Evolutionary conservation across 108 stramenopile genomes (phyloP), one percentile per base, ranked within the genome.

Genomic region (Fistulifera solaris): DNA sequence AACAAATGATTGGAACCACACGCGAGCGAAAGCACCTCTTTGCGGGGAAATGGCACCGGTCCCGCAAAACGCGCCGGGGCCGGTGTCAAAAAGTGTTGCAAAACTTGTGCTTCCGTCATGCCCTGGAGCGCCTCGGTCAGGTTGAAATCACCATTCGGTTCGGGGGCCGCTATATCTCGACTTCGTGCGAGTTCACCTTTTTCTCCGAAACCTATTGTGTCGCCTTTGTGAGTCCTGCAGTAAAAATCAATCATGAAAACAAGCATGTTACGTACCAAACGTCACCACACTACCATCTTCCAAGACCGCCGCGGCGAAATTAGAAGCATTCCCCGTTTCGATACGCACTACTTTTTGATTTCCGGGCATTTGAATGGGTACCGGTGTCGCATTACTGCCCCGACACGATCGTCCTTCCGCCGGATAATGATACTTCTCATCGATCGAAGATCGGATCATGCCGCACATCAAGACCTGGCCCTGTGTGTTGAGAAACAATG

Each of bases 1-100:
- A 98, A 45, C 10, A 87, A 56, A 65, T 96, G 95, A 63, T 76
- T 76, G 8, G 61, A 67, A 8, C 97, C 92, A 59, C 87, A 83
- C 1, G 88, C 83, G 23, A 97, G 59, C 22, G 65, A 51, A 51
- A 80, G 10, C 18, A 93, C 75, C 15, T 23, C 1, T 14, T 49
- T 54, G 46, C 65, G 57, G 28, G 16, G 24, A 23, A 7, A 46
- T 11, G 63, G 56, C 17, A 38, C 48, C 0, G 52, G 31, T 3
- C 8, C 31, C 31, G 3, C 28, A 59, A 61, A 71, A 26, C 51
- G 52, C 2, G 64, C 61, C 3, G 59, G 66, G 7, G 27, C 25
- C 0, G 75, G 75, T 1, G 49, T 71, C 19, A 77, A 46, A 40
- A 68, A 71, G 13, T 68, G 53, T 23, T 68, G 54, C 15, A n/a